These are phyloP conservation scores for Sphenostylis stenocarpa DNA, from an alignment of 306 rosid genomes.

Conservation along the genomic window DNA sequence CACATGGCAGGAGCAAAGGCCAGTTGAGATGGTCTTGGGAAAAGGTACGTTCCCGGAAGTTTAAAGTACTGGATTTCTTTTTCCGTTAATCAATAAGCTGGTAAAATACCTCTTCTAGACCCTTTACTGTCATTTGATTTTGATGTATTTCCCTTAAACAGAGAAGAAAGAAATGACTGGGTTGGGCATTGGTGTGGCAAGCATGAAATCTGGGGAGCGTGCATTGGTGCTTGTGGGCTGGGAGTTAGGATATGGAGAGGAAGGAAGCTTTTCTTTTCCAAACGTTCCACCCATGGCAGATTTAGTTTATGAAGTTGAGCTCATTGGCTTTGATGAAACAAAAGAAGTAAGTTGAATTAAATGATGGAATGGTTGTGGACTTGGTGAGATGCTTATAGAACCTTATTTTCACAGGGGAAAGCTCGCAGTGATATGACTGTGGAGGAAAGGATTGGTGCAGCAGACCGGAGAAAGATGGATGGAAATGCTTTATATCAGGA, in stretches of 20 bases:
- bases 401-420: conserved; percentile 63
- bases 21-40: conserved; percentile 74
- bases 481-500: conserved; percentile 87
- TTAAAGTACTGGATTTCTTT: conserved; percentile 2
- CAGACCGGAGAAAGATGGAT: conserved; percentile 89
- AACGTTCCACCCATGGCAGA: conserved; percentile 97
- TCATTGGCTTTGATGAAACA: conserved; percentile 88
- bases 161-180: conserved; percentile 94
- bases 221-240: conserved; percentile 85
- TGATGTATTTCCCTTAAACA: conserved; percentile 46
- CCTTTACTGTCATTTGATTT: background rate
- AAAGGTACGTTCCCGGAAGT: conserved; percentile 58
- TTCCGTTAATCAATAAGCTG: background rate
- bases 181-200: conserved; percentile 80
- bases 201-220: conserved; percentile 89
- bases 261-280: conserved; percentile 89
- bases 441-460: conserved; percentile 91
- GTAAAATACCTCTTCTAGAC: background rate
- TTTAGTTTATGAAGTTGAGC: conserved; percentile 88
- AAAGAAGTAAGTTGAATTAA: conserved; percentile 62
- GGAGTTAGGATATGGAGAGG: conserved; percentile 91
- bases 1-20: conserved; percentile 88
- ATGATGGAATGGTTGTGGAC: conserved; percentile 4
- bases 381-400: conserved; percentile 38
- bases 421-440: conserved; percentile 94